Conservation (phyloP, 163 green algal species). For the Scenedesmus sp. region DNA sequence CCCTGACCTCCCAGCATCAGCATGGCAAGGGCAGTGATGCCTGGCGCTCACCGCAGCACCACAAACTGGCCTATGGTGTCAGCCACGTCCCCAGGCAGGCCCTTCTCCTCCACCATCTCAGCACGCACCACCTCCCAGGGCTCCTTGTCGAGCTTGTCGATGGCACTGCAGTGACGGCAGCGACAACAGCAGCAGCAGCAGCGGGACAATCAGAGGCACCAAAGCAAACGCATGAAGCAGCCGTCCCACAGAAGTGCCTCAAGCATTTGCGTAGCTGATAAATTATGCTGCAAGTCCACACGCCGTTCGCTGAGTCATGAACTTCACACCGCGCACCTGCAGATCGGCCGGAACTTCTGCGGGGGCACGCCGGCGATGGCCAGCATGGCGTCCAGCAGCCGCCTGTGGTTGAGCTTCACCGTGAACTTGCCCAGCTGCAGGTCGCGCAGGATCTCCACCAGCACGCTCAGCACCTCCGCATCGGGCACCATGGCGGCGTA, state of each 20-base stretch:
- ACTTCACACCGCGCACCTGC: slow-evolving; percentile 18
- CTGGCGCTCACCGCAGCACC: slow-evolving; percentile 63
- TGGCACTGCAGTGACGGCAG: slow-evolving; percentile 83
- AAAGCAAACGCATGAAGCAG: no score
- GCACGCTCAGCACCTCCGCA: slow-evolving; percentile 90
- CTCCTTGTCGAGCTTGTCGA: slow-evolving; percentile 99
- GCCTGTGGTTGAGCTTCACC: slow-evolving; percentile 96
- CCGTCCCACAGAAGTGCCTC: no score
- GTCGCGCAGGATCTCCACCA: slow-evolving; percentile 91
- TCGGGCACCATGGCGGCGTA: slow-evolving; percentile 95
- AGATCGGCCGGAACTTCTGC: slow-evolving; percentile 62
- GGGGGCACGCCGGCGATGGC: slow-evolving; percentile 82
- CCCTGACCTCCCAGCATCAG: no score
- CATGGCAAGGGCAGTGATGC: no score
- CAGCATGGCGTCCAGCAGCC: slow-evolving; percentile 95
- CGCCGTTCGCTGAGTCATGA: background rate
- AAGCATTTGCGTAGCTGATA: no score
- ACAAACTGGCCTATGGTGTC: slow-evolving; percentile 90
- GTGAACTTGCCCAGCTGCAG: slow-evolving; percentile 88
- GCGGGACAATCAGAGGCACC: background rate
- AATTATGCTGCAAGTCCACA: background rate
- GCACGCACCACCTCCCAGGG: slow-evolving; percentile 86
- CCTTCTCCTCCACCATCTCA: slow-evolving; percentile 98
- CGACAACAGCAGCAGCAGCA: background rate
- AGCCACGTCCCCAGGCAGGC: slow-evolving; percentile 82